These are phyloP conservation scores for Truncatella angustata DNA, from an alignment of 2,329 filamentous ascomycete species.

Conservation along the genomic window DNA sequence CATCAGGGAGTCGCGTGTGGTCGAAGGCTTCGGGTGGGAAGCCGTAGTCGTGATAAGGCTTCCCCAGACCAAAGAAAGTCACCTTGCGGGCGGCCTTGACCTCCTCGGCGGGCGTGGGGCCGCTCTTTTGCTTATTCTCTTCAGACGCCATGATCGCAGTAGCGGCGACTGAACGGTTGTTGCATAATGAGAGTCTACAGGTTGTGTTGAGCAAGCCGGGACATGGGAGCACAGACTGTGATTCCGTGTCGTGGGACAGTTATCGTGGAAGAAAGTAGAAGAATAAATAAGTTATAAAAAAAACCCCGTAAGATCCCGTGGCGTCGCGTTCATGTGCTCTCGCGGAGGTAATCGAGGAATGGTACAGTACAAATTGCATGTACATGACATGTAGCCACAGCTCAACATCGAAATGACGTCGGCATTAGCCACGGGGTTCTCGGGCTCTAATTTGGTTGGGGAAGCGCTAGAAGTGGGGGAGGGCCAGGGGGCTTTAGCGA, in stretches of 20 bases:
- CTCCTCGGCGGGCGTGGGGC: background rate
- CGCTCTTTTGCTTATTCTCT: background rate
- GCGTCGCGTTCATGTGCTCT: background rate
- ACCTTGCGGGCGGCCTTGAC: conserved; percentile 20
- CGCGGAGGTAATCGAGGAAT: background rate
- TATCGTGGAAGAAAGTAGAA: background rate
- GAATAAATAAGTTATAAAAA: background rate
- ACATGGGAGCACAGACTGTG: too few species aligned
- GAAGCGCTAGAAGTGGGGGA: background rate
- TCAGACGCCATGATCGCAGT: conserved; percentile 2
- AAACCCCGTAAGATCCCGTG: background rate
- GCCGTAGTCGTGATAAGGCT: conserved; percentile 45
- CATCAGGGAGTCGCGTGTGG: conserved; percentile 70
- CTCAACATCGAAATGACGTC: conserved; percentile 4
- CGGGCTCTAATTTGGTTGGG: background rate
- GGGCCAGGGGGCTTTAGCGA: background rate
- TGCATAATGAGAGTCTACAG: background rate
- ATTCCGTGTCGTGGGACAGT: background rate
- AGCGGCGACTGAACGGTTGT: background rate
- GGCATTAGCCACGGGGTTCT: background rate
- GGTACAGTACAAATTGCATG: too few species aligned
- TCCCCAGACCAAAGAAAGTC: conserved; percentile 17
- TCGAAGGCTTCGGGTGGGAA: conserved; percentile 66
- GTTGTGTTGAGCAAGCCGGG: background rate
- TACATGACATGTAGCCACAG: background rate